phyloP scores from a whole-genome alignment of 1,139 yeast genomes.

The Blastobotrys illinoisensis region DNA sequence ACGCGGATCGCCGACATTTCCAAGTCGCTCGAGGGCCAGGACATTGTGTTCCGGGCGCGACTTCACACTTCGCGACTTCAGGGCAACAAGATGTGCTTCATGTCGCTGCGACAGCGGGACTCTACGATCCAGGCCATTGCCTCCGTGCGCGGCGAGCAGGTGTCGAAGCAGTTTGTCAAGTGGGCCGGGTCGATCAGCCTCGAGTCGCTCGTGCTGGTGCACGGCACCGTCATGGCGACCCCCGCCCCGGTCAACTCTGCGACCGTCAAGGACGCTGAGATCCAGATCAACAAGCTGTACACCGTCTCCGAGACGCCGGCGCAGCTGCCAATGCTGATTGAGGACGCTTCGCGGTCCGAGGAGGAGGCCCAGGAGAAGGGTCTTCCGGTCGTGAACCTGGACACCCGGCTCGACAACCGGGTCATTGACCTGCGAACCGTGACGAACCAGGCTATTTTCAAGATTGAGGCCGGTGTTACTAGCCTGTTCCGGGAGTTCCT shows the following conservation, averaged over 20 bases:
- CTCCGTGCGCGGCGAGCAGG: constrained; percentile 56
- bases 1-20: constrained; percentile 49
- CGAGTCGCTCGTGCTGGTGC: constrained; percentile 87
- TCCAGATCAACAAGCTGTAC: constrained; percentile 65
- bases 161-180: constrained; percentile 94
- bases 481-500: constrained; percentile 85
- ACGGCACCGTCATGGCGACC: constrained; percentile 78
- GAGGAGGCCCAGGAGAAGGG: constrained; percentile 91
- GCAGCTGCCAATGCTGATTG: constrained; percentile 87
- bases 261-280: constrained; percentile 86
- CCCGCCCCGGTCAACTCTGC: constrained; percentile 87
- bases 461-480: constrained; percentile 86
- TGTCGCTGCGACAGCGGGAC: constrained; percentile 87
- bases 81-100: constrained; percentile 89
- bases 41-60: constrained; percentile 86
- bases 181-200: constrained; percentile 85
- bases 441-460: constrained; percentile 96
- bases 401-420: constrained; percentile 90
- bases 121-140: constrained; percentile 77
- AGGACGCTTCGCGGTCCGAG: constrained; percentile 94
- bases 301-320: constrained; percentile 86
- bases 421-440: constrained; percentile 95
- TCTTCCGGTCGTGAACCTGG: constrained; percentile 89
- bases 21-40: constrained; percentile 65
- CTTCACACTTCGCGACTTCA: constrained; percentile 90